Evolutionary conservation across 2,329 filamentous ascomycete genomes (phyloP), one percentile per base, ranked within the genome.

Genomic region (Botrytis paeoniae): DNA sequence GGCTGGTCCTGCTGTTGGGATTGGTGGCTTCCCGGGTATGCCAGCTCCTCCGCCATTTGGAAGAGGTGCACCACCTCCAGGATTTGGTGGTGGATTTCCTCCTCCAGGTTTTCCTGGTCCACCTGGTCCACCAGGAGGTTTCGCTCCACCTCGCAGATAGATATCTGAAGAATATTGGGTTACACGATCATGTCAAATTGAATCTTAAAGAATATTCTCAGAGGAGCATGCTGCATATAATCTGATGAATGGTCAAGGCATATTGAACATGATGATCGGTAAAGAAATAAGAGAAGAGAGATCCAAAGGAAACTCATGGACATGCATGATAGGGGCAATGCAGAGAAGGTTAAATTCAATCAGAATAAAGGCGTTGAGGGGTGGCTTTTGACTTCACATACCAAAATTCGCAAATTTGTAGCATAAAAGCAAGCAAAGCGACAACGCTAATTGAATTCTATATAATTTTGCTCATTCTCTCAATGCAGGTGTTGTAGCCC

Each of bases 1-100:
- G 76, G 93, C 94, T 79, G 89, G 95, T 45, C 95, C 95, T 80
- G 93, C 93, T 83, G 91, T 92, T 80, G 95, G 95, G 81, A 92
- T 97, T 80, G 95, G 94, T 79, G 95, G 94, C 29, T 84, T 85
- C 74, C 85, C 84, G 76, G 86, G 85, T 43, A 87, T 88, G 78
- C 86, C 88, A 73, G 87, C 80, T 57, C 84, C 84, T 61, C 77
- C 88, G 85, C 87, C 86, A 39, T 69, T 69, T 80, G 83, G 82
- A 69, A 82, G 86, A 81, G 89, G 86, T 81, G 74, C 75, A 77
- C 76, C 75, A 62, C 78, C 83, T 83, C 51, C 70, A 80, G 83
- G 86, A 29, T 87, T 88, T 77, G 66, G 71, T 59, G 86, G 86
- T 73, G 84, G 86, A 77, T 86, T 82, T 60, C 82, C 85, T 70